A percentile compares a stretch with the other conserved stretches of the same genome.
Evolutionary conservation across 805 yeast genomes (phyloP).

Genomic region (Yarrowia deformans): DNA sequence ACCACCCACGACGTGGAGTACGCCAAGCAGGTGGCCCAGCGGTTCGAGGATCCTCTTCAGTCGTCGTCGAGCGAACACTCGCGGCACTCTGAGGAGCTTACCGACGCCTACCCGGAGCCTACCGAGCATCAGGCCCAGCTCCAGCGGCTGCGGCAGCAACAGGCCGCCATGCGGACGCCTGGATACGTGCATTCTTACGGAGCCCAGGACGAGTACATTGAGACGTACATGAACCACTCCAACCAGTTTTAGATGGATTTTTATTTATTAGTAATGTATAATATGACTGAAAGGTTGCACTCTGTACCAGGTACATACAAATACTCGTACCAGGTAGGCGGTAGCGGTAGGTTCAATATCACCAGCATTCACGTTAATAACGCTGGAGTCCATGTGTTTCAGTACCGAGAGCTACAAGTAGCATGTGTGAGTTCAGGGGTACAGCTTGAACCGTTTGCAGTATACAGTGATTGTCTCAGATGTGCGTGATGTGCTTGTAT

Average conservation of each 20-base stretch:
- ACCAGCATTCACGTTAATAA: neutral
- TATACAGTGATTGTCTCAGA: neutral
- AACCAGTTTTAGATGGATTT: slow-evolving; percentile 15
- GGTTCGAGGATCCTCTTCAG: slow-evolving; percentile 36
- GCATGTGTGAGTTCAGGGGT: neutral
- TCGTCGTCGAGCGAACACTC: slow-evolving; percentile 4
- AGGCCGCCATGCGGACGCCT: slow-evolving; percentile 20
- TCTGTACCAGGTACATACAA: too few species aligned
- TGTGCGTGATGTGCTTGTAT: neutral
- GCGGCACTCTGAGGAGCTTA: slow-evolving; percentile 12
- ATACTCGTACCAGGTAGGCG: too few species aligned
- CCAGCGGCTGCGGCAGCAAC: slow-evolving; percentile 21
- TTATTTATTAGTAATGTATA: slow-evolving; percentile 37
- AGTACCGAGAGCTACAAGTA: neutral
- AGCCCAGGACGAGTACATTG: slow-evolving; percentile 36
- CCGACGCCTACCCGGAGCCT: slow-evolving; percentile 21
- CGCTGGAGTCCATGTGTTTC: neutral
- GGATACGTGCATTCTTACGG: slow-evolving; percentile 36
- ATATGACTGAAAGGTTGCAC: neutral
- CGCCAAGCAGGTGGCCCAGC: slow-evolving; percentile 35
- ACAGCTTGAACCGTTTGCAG: neutral
- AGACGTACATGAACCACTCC: slow-evolving; percentile 35
- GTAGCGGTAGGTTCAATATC: neutral
- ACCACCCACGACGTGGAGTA: slow-evolving; percentile 25
- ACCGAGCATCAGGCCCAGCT: slow-evolving; percentile 22